Conservation (phyloP, 176 grass and related monocot genomes). For the Oryza meridionalis region DNA sequence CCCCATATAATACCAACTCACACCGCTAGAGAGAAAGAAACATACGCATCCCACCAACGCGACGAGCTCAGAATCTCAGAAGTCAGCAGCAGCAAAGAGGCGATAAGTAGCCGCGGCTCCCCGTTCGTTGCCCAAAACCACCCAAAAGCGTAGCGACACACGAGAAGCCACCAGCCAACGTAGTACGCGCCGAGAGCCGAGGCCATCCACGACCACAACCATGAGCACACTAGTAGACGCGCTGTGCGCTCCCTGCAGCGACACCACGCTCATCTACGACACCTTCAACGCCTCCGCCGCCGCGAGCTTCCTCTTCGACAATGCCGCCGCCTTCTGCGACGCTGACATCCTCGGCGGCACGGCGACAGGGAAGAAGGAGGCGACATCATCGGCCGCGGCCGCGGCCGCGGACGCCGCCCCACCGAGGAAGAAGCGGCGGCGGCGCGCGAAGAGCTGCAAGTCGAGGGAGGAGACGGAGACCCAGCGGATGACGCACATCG, state of each 20-base stretch:
- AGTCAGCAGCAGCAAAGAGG: constrained; percentile 24
- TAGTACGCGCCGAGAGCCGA: neutral
- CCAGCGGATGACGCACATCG: constrained; percentile 98
- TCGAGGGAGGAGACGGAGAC: constrained; percentile 84
- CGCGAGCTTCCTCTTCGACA: constrained; percentile 55
- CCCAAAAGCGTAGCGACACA: constrained; percentile 56
- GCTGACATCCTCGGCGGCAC: constrained; percentile 18
- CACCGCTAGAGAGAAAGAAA: constrained; percentile 33
- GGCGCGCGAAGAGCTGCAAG: constrained; percentile 75
- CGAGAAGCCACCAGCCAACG: constrained; percentile 31
- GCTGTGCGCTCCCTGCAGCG: constrained; percentile 45
- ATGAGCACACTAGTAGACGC: constrained; percentile 62
- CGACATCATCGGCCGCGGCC: neutral
- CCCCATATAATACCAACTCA: constrained; percentile 39
- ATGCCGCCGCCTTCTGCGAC: constrained; percentile 44
- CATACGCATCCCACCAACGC: constrained; percentile 48
- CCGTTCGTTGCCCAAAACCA: constrained; percentile 34
- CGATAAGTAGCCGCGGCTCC: constrained; percentile 32
- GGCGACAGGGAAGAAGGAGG: neutral
- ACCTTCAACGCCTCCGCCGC: constrained; percentile 61
- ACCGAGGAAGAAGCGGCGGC: constrained; percentile 74
- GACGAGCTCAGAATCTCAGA: constrained; percentile 29
- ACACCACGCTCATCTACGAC: constrained; percentile 66
- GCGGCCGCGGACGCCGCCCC: neutral
- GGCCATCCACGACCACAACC: neutral